Percentiles rank a stretch among this genome's conserved stretches.
Conservation (phyloP, 352 stramenopile genomes). For the Phytophthora colocasiae region DNA sequence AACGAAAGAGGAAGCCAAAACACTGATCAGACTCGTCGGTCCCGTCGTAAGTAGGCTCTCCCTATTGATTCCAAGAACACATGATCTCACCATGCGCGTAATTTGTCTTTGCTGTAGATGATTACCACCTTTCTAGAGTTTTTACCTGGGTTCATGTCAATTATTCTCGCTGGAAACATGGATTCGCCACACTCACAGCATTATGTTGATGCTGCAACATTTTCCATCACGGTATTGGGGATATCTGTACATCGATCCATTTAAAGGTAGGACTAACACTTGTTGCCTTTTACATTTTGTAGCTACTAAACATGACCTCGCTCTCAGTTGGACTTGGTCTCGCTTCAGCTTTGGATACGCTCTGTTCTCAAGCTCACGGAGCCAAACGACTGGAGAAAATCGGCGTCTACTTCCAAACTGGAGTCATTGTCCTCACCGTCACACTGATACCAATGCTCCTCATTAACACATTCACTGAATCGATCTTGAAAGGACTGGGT, state of each 20-base stretch:
- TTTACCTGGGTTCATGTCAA: slow-evolving; percentile 43
- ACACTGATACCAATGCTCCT: slow-evolving; percentile 52
- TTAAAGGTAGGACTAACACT: not conserved
- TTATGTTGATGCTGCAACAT: slow-evolving; percentile 55
- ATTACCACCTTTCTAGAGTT: slow-evolving; percentile 53
- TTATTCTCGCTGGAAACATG: slow-evolving; percentile 66
- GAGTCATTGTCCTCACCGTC: slow-evolving; percentile 54
- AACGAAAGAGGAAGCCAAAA: slow-evolving; percentile 34
- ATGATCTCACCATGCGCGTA: not conserved
- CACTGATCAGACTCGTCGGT: slow-evolving; percentile 48
- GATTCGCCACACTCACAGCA: slow-evolving; percentile 52
- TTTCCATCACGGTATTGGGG: slow-evolving; percentile 50
- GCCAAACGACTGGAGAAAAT: slow-evolving; percentile 67
- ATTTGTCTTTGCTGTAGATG: slow-evolving; percentile 13
- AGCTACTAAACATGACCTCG: slow-evolving; percentile 21
- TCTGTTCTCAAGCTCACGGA: slow-evolving; percentile 72
- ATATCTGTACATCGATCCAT: not conserved
- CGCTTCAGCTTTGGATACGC: slow-evolving; percentile 76
- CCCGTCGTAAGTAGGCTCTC: slow-evolving; percentile 30
- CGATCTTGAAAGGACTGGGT: slow-evolving; percentile 46
- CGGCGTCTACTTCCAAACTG: slow-evolving; percentile 79
- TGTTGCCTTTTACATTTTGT: not conserved
- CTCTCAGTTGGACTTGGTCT: slow-evolving; percentile 64
- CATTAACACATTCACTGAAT: slow-evolving; percentile 58
- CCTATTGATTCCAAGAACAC: not conserved